These are phyloP conservation scores for Lichtheimia ornata DNA, from an alignment of 371 early-diverging fungal species.

Conservation along the genomic window DNA sequence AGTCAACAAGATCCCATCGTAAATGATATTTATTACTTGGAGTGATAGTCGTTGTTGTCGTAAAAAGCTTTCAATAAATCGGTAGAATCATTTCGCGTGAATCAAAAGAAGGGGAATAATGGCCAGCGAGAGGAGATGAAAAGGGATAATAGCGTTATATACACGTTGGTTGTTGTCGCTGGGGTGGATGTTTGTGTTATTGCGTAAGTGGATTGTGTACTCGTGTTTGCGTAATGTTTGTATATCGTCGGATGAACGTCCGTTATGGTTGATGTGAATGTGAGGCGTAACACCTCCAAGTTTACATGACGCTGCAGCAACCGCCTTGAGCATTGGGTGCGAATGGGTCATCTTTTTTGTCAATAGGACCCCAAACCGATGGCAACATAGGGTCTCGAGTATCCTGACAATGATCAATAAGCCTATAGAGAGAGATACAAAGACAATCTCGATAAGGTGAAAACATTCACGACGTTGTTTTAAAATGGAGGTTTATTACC, in stretches of 20 bases:
- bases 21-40: neutral
- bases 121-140: neutral
- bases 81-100: neutral
- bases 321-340: slow-evolving; percentile 55
- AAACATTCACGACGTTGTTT: neutral
- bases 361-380: slow-evolving; percentile 76
- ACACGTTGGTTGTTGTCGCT: too few species aligned
- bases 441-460: neutral
- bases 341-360: slow-evolving; percentile 82
- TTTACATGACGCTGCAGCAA: slow-evolving; percentile 42
- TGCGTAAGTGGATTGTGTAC: neutral
- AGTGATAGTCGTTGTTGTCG: too few species aligned
- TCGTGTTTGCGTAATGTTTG: neutral
- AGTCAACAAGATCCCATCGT: slow-evolving; percentile 17
- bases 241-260: neutral
- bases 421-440: slow-evolving; percentile 26
- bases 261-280: too few species aligned
- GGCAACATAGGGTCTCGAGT: slow-evolving; percentile 74
- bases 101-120: neutral
- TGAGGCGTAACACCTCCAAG: too few species aligned
- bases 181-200: too few species aligned
- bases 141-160: neutral
- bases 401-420: slow-evolving; percentile 55
- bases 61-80: too few species aligned
- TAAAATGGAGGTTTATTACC: slow-evolving; percentile 10